Base-by-base conservation (phyloP, 139 green algal species). In the Pleodorina starrii region DNA sequence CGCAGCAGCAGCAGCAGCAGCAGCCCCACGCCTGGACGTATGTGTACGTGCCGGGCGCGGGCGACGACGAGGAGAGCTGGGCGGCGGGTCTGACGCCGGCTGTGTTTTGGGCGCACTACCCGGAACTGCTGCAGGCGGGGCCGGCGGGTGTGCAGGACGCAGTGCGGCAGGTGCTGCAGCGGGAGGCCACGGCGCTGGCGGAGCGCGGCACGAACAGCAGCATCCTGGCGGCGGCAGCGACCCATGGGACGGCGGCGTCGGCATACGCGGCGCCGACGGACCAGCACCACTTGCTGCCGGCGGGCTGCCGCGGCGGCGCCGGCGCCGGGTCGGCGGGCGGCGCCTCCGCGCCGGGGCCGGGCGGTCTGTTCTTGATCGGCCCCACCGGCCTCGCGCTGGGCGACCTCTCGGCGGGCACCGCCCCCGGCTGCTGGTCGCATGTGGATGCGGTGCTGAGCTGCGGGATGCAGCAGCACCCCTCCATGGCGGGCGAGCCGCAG, bases 41-140 rank as follows among this genome's bases (percentile, higher is more conserved):
- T 79, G 87, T 93, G 32, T 93, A 93, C 59, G 83, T 93, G 43
- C 90, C 92, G 25, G 98, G 98, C 0, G 98, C 97, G 0, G 98
- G 94, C 1, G 98, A 99, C 88, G 98, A 99, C 77, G 97, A 99
- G 93, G 98, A 99, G 92, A 97, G 90, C 60, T 99, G 98, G 98
- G 95, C 97, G 0, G 25, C 25, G 6, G 97, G 97, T 2, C 94
- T 99, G 10, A 98, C 93, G 0, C 96, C 97, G 0, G 74, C 54
- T 0, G 78, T 98, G 36, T 95, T 99, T 63, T 98, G 95, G 95
- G 68, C 89, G 44, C 87, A 93, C 74, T 60, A 87, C 29, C 32
- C 88, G 35, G 66, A 85, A 50, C 92, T 97, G 89, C 83, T 97
- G 51, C 69, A 74, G 23, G 93, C 92, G 4, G 95, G 96, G 0